phyloP scores from a whole-genome alignment of 164 flowering plant genomes.

The Dillenia suffruticosa region DNA sequence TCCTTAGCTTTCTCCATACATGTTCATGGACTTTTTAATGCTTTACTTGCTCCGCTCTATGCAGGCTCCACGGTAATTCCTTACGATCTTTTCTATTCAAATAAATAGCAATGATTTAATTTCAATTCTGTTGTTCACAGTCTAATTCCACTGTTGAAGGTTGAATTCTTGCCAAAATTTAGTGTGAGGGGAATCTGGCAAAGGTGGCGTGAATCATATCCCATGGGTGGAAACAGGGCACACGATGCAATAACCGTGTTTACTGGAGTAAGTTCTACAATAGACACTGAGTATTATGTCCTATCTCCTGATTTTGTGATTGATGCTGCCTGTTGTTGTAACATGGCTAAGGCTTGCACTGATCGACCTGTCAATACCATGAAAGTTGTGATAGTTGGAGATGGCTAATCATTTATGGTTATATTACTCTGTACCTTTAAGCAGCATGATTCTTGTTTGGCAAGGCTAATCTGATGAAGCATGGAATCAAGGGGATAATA shows the following conservation, averaged over 20 bases:
- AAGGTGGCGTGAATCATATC: constrained; percentile 97
- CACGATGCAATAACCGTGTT: constrained; percentile 81
- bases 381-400: no score
- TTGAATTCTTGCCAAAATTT: constrained; percentile 96
- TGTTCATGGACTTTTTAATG: constrained; percentile 99
- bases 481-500: no score
- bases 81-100: constrained; percentile 5
- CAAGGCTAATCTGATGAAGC: no score
- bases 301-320: no score
- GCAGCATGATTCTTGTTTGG: no score
- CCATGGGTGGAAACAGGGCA: constrained; percentile 49
- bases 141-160: constrained; percentile 40
- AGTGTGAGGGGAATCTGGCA: constrained; percentile 99
- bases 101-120: neutral
- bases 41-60: constrained; percentile 91
- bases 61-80: constrained; percentile 78
- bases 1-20: constrained; percentile 73
- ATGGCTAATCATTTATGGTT: no score
- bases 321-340: no score
- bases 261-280: constrained; percentile 75
- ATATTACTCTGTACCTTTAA: no score
- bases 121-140: neutral
- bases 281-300: no score
- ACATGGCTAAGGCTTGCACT: no score
- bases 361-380: no score